Evolutionary conservation across 768 basidiomycete species (phyloP), one percentile per base, ranked within the genome.

Genomic region (Mrakia frigida): DNA sequence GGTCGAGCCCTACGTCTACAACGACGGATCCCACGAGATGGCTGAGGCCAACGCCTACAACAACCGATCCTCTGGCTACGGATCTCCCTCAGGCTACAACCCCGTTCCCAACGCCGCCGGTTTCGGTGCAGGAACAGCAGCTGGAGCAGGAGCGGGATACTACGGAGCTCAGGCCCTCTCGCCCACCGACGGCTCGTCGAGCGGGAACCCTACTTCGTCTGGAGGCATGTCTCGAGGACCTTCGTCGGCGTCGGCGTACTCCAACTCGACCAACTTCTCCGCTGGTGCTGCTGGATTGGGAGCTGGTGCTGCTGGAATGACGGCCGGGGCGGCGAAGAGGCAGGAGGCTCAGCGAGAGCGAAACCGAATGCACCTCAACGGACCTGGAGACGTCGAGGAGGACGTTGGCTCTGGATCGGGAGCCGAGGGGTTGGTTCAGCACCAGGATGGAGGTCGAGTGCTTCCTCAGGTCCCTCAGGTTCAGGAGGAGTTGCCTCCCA

Each of bases 1-100:
- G 35, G 76, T 71, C 43, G 70, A 71, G 71, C 76, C 76, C 35
- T 77, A 77, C 76, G 60, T 60, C 3, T 77, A 77, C 76, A 65
- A 71, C 71, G 39, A 65, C 14, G 56, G 56, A 31, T 41, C 68
- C 25, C 39, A 70, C 43, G 76, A 77, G 71, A 77, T 77, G 76
- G 31, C 76, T 25, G 63, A 77, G 50, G 70, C 75, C n/a, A 67
- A 67, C 50, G 65, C 52, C 37, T 73, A 56, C 76, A 60, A 67
- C 50, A 46, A 25, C 65, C 60, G 46, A 6, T 35, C 60, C 14
- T 37, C 23, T 10, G 71, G 74, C 14, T 53, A 53, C 60, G 74
- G 65, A 25, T 69, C 33, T 18, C 74, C 65, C 25, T 33, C 46
- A 23, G 65, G 65, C 16, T 70, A 63, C 59, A 60, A 50, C 56